Base-by-base conservation (phyloP, 768 basidiomycete genomes). In the Ramaria rubella region DNA sequence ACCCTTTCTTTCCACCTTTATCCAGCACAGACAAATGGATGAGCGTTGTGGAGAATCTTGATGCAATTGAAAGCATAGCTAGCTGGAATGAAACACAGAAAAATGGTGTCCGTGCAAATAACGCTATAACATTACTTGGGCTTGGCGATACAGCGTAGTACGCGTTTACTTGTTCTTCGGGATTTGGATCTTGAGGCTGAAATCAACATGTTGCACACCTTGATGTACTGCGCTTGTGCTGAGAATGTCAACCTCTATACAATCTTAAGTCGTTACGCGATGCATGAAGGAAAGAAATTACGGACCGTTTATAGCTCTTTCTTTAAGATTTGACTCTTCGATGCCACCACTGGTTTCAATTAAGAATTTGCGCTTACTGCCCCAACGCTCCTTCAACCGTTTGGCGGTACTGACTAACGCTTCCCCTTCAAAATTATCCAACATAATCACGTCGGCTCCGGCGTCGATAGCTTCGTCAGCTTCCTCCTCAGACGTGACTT, bases 381-480 rank as follows among this genome's bases (percentile, higher is more conserved):
- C 73, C 92, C 91, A 96, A 63, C 81, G 86, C 60, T 83, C 79
- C 69, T 84, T 90, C 63, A 99, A 70, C 26, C 75, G 78, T 43
- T 75, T 77, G 3, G 93, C 90, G 5, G 86, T 84, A 31, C 67
- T 72, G 9, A 81, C 77, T 42, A 98, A 75, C 62, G 86, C 78
- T 2, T 76, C 74, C 1, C 91, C 94, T 64, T 88, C 84, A 48
- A 96, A 87, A 70, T 96, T 95, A 66, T 97, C 94, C 23, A 96
- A 81, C 93, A 96, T 95, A 64, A 97, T 77, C 49, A 97, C 83
- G 68, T 97, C 91, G 24, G 91, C 94, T 3, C 96, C 96, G 5
- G 94, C 94, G 14, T 84, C 83, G 64, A 99, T 93, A n/a, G 96
- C 96, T 73, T 98, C 94, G 65, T 94, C 86, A 11, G 94, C 96